phyloP scores from a whole-genome alignment of 441 rosid species.

The Populus hybrid region DNA sequence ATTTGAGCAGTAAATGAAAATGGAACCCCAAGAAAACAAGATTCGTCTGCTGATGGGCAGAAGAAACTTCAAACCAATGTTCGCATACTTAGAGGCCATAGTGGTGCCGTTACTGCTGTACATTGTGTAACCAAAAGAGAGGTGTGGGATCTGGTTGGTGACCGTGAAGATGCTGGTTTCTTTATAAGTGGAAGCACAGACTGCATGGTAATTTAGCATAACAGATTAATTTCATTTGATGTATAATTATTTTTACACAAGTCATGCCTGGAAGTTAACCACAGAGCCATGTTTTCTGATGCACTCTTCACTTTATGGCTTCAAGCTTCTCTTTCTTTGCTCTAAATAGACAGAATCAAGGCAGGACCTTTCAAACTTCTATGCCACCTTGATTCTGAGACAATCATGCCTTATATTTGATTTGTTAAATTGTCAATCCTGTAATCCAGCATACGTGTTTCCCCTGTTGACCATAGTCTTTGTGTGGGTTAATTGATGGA shows the following conservation, averaged over 20 bases:
- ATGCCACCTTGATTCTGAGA: not conserved
- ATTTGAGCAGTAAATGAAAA: no score
- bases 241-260: conserved; percentile 6
- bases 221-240: conserved; percentile 11
- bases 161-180: conserved; percentile 99
- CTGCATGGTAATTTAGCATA: conserved; percentile 57
- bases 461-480: not conserved
- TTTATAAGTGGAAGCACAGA: conserved; percentile 99
- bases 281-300: not conserved
- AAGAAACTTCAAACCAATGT: conserved; percentile 93
- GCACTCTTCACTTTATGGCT: not conserved
- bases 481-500: not conserved
- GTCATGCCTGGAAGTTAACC: conserved; percentile 8
- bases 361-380: not conserved
- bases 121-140: conserved; percentile 97
- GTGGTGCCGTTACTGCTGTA: conserved; percentile 91
- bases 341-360: not conserved
- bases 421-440: not conserved
- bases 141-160: conserved; percentile 98
- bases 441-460: not conserved
- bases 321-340: not conserved
- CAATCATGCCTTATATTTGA: not conserved
- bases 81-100: conserved; percentile 86
- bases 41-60: conserved; percentile 68
- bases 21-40: conserved; percentile 48